Base-by-base conservation (phyloP, 495 filamentous ascomycete genomes). In the Cetradonia linearis region DNA sequence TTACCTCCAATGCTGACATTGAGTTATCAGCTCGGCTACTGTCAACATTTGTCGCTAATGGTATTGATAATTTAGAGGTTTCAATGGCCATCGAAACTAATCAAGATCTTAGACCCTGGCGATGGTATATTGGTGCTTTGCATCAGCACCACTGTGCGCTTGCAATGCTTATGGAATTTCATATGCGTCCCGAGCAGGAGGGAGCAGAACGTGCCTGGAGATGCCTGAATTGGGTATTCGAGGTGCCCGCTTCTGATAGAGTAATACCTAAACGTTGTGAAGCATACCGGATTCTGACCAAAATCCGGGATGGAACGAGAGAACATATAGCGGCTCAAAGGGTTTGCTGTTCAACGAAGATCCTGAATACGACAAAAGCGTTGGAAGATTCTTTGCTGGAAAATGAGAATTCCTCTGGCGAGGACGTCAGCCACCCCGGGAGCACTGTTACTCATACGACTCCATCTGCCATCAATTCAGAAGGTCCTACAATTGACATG, bases 191-290 rank as follows among this genome's bases (percentile, higher is more conserved):
- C 1, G 70, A 79, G 60, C 74, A 76, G 55, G 71, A 70, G 56
- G 72, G 82, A 47, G 82, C 82, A 25, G 74, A 77, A 34, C 76
- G 84, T 30, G 84, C 88, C 52, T 89, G 86, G 86, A 70, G 72
- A 7, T 86, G 82, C 60, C 73, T 89, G 13, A 84, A 88, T 65
- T 87, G 83, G 67, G 82, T 86, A 48, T 89, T 87, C 64, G 76
- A 80, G 36, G 70, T 83, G n/a, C 77, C 82, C 13, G 64, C 71
- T 1, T 72, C 2, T 8, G 10, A 46, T 25, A 25, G 42, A 46
- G 9, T 75, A 52, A 65, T 80, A 33, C 63, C 76, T 33, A 42
- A 56, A 33, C 64, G 61, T 27, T 70, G 74, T 48, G 79, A 79
- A 59, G 65, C 69, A 4, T 69, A 71, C 20, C 67, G 69, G 36